Conservation (phyloP, 805 yeast genomes). For the Torulaspora indica region DNA sequence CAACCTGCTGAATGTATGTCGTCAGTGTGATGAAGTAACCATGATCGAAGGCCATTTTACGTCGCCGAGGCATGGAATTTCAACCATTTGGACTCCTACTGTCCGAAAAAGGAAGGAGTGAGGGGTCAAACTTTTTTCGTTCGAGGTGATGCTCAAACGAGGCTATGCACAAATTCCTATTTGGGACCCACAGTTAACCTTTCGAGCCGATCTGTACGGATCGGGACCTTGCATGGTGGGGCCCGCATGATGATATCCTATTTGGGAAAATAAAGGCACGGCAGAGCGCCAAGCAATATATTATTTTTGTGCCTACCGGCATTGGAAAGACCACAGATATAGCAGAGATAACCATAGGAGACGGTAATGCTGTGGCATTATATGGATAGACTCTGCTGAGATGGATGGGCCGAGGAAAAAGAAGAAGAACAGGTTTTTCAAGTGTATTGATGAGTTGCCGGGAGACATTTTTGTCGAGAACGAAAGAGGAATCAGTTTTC, state of each 20-base stretch:
- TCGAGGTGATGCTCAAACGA: background rate
- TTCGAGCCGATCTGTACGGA: background rate
- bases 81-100: background rate
- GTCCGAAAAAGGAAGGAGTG: conserved; percentile 3
- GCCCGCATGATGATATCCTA: background rate
- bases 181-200: background rate
- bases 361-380: background rate
- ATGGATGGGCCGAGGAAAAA: background rate
- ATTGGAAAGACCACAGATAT: background rate
- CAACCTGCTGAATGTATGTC: background rate
- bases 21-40: background rate
- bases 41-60: background rate
- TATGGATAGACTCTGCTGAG: background rate
- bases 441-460: conserved; percentile 10
- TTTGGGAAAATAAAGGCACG: background rate
- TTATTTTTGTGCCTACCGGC: background rate
- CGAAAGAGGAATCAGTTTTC: conserved; percentile 49
- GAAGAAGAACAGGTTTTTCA: conserved; percentile 1
- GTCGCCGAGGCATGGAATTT: background rate
- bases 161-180: background rate
- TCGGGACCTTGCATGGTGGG: background rate
- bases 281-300: background rate
- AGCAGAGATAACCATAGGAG: background rate
- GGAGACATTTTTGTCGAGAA: conserved; percentile 48
- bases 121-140: background rate